Evolutionary conservation across 2,329 filamentous ascomycete genomes (phyloP), one percentile per base, ranked within the genome.

Genomic region (Fusarium ramigenum): DNA sequence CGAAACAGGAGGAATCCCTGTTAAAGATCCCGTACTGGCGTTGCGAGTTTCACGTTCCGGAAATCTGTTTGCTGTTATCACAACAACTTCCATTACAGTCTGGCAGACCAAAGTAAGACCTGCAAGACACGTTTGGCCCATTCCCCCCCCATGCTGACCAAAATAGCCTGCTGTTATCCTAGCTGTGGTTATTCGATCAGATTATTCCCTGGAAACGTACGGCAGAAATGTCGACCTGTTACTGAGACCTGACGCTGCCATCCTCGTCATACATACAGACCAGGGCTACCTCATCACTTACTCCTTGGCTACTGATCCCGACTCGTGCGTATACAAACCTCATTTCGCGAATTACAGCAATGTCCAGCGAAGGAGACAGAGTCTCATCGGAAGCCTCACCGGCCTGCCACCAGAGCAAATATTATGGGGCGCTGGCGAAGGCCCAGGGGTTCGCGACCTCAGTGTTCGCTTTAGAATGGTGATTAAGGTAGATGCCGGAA

Each of bases 401-500:
- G 86, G 87, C 39, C 81, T 85, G 14, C 84, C 84, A 23, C 88
- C 89, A 4, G 90, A 92, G 58, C 87, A 91, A 74, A 89, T 92
- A 56, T 80, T 93, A 18, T 90, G 93, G 82, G 93, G 93, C 0
- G 90, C 93, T 4, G 95, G 95, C 39, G 96, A 98, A 81, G 93
- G 93, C 15, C 88, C 88, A 54, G 94, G 94, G 7, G 91, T 97
- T 57, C 90, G 91, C 60, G 96, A 99, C 82, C 90, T 97, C 63
- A 97, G 93, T 77, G 88, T 99, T 54, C 93, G 94, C 16, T 99
- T 99, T 82, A 90, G 96, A 64, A 97, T 98, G 93, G 96, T 97
- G 19, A 98, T 99, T 79, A 97, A 97, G 80, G 94, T 99, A 23
- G 96, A 99, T 82, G 96, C 96, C 6, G 96, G 96, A 5, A 98